Conservation (phyloP, 2,329 filamentous ascomycete species). For the Sclerotinia nivalis region DNA sequence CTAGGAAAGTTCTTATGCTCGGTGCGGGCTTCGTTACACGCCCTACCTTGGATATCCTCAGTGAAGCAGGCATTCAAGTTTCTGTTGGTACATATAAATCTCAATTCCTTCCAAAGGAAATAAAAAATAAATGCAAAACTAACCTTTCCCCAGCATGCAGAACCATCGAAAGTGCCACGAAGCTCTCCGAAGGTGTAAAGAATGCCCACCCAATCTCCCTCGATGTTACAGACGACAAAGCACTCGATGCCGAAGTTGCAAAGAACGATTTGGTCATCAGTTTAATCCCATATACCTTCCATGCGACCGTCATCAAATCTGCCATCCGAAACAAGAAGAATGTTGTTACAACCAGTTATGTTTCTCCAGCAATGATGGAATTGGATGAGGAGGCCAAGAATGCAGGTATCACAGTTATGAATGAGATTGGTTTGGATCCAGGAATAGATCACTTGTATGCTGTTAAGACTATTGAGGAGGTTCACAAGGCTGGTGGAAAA, state of each 20-base stretch:
- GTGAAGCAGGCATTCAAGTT: constrained; percentile 57
- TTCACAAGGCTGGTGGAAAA: constrained; percentile 86
- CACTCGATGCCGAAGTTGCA: constrained; percentile 77
- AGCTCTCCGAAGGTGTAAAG: constrained; percentile 69
- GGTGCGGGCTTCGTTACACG: constrained; percentile 56
- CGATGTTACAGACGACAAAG: constrained; percentile 74
- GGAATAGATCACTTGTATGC: constrained; percentile 75
- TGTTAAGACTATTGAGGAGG: constrained; percentile 82
- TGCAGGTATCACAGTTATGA: constrained; percentile 95
- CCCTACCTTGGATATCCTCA: constrained; percentile 59
- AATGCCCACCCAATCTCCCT: constrained; percentile 57
- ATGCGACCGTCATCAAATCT: constrained; percentile 86
- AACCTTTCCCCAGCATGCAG: constrained; percentile 9
- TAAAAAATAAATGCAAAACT: no score
- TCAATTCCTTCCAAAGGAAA: background rate
- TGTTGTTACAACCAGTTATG: constrained; percentile 93
- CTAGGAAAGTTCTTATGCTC: constrained; percentile 48
- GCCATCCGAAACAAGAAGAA: constrained; percentile 93
- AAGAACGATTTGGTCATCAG: constrained; percentile 78
- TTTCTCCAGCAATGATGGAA: constrained; percentile 89
- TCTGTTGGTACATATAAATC: constrained; percentile 51
- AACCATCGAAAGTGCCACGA: constrained; percentile 70
- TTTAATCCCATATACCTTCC: constrained; percentile 90
- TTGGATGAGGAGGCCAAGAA: constrained; percentile 80
- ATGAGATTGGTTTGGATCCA: constrained; percentile 80